Percentiles rank a stretch among this genome's conserved stretches.
These are phyloP conservation scores for Biancaea sappan DNA, from an alignment of 306 rosid species.

Conservation along the genomic window DNA sequence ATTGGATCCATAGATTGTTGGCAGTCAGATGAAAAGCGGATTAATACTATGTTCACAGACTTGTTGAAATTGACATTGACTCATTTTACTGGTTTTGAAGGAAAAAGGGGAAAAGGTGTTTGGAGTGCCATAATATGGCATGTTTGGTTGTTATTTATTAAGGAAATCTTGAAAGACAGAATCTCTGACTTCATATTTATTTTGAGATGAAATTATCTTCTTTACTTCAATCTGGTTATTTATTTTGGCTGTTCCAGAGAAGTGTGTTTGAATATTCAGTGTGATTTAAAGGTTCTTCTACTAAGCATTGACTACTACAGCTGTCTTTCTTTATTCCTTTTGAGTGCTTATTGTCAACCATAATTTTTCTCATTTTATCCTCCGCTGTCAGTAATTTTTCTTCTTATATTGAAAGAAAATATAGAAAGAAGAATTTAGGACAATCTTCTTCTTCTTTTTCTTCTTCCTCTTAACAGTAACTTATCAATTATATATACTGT, in stretches of 20 bases:
- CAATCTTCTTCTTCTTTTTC: background rate
- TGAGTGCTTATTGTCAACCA: conserved; percentile 4
- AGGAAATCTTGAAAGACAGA: conserved; percentile 3
- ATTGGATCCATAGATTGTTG: background rate
- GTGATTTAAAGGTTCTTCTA: conserved; percentile 24
- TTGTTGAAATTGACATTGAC: background rate
- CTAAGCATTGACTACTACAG: background rate
- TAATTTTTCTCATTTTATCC: background rate
- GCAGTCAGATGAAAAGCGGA: background rate
- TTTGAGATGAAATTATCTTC: background rate
- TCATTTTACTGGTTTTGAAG: background rate
- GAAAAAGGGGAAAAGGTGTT: background rate
- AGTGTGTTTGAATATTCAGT: conserved; percentile 19
- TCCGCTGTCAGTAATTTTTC: background rate
- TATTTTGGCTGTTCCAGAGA: conserved; percentile 23
- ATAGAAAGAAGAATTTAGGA: background rate
- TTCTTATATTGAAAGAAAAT: background rate
- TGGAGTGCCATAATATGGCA: background rate
- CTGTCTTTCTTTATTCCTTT: conserved; percentile 25
- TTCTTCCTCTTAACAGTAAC: background rate
- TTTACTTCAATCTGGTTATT: background rate
- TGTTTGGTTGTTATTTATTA: background rate
- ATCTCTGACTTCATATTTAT: conserved; percentile 7
- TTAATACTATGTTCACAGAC: background rate
- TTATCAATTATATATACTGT: conserved; percentile 3